Base-by-base conservation (phyloP, 768 basidiomycete species). In the Hericium rajendrae region DNA sequence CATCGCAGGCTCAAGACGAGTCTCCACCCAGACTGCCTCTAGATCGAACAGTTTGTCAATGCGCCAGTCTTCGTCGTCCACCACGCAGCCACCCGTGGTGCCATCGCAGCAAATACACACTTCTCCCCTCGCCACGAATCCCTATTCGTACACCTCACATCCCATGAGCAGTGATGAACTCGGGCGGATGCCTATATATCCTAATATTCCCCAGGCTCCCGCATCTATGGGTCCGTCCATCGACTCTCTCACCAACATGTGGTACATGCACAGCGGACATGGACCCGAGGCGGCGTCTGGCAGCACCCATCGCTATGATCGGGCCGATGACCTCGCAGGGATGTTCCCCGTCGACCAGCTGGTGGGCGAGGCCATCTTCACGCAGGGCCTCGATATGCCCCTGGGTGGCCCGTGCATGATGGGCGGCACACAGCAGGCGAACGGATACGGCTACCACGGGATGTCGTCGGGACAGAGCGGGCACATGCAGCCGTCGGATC, bases 131-230 rank as follows among this genome's bases (percentile, higher is more conserved):
- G 15, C 18, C 57, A 3, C 11, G 20, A 9, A 56, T 53, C 46
- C 51, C 18, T 37, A 57, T 20, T 37, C 60, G 16, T 61, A 60
- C 11, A 48, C 61, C 10, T 48, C 38, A 22, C 46, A 61, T 15
- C 62, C 62, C 5, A 58, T 49, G 38, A 56, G 61, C 28, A 61
- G 57, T 40, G 60, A 62, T 12, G 62, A 62, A 16, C 51, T 62
- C 4, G 60, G 48, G 4, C 57, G 62, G 0, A 57, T 60, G 46
- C 50, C 61, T 3, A 15, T 40, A 15, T 59, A 60, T 55, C 53
- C 50, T 6, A 18, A 51, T 13, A 26, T n/a, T 6, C 9, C 43
- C n/a, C 15, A n/a, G n/a, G 20, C 43, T 6, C 20, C n/a, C 43
- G 43, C 43, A 15, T 43, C 41, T 18, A 13, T 18, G 13, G 15